Conservation (phyloP, 176 grass and related monocot species). For the Leersia perrieri region DNA sequence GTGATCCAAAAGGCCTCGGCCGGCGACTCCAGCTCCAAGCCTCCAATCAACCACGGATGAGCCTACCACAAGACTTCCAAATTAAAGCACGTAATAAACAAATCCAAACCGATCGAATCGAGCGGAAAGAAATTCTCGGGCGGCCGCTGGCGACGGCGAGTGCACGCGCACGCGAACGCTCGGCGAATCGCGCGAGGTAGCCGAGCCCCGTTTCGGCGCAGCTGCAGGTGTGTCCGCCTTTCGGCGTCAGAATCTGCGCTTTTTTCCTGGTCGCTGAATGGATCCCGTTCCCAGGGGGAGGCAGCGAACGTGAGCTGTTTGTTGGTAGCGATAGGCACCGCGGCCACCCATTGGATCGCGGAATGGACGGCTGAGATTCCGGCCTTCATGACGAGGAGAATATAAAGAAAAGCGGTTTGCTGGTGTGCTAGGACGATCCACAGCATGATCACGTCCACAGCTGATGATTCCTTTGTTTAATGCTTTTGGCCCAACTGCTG, state of each 20-base stretch:
- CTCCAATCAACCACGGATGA: neutral
- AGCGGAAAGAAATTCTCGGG: neutral
- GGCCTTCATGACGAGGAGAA: neutral
- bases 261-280: neutral
- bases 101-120: neutral
- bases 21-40: neutral
- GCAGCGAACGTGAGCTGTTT: neutral
- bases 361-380: neutral
- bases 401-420: no score
- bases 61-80: neutral
- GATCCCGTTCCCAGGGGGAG: neutral
- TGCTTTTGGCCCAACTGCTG: neutral
- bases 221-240: neutral
- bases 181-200: no score
- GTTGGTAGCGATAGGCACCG: neutral
- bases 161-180: neutral
- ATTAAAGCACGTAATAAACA: neutral
- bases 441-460: neutral
- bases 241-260: neutral
- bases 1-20: neutral
- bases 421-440: neutral
- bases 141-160: neutral
- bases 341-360: neutral
- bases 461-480: neutral
- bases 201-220: neutral